Conservation (phyloP, 257 asterid species). For the Capsicum chinense region DNA sequence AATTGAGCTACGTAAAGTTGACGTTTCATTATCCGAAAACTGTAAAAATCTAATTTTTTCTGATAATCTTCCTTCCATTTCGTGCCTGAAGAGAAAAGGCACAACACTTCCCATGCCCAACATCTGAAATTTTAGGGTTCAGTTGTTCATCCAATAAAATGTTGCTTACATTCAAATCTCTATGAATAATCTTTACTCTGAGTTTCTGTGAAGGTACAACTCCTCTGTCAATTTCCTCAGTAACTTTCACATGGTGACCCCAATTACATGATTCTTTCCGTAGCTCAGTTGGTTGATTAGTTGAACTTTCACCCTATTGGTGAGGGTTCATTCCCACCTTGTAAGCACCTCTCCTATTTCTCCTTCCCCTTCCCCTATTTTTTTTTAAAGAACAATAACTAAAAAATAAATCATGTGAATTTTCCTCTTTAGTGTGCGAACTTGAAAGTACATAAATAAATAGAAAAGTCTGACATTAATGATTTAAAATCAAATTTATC, state of each 20-base stretch:
- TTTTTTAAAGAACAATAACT: too few relatives aligned
- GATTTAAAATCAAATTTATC: neutral
- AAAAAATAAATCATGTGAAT: too few relatives aligned
- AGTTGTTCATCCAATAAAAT: slow-evolving; percentile 57
- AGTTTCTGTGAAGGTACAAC: slow-evolving; percentile 60
- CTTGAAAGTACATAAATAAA: neutral
- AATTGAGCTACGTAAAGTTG: neutral
- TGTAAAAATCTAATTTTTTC: slow-evolving; percentile 50
- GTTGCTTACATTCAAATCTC: slow-evolving; percentile 65
- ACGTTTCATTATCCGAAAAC: slow-evolving; percentile 45
- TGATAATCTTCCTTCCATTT: slow-evolving; percentile 57
- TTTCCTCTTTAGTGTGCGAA: too few relatives aligned
- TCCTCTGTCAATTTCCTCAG: slow-evolving; percentile 59
- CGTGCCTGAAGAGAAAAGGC: slow-evolving; percentile 40
- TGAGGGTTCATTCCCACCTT: too few relatives aligned
- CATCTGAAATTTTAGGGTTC: slow-evolving; percentile 64
- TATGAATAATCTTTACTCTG: slow-evolving; percentile 57
- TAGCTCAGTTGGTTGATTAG: too few relatives aligned
- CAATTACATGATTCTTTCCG: slow-evolving; percentile 35
- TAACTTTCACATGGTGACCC: slow-evolving; percentile 49
- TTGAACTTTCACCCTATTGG: too few relatives aligned
- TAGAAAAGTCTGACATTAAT: slow-evolving; percentile 11
- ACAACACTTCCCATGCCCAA: slow-evolving; percentile 65
- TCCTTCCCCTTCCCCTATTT: too few relatives aligned
- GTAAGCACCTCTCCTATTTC: too few relatives aligned